Percentiles rank a stretch among this genome's conserved stretches.
phyloP scores from a whole-genome alignment of 2,329 filamentous ascomycete species.

The Diaporthe citrichinensis region DNA sequence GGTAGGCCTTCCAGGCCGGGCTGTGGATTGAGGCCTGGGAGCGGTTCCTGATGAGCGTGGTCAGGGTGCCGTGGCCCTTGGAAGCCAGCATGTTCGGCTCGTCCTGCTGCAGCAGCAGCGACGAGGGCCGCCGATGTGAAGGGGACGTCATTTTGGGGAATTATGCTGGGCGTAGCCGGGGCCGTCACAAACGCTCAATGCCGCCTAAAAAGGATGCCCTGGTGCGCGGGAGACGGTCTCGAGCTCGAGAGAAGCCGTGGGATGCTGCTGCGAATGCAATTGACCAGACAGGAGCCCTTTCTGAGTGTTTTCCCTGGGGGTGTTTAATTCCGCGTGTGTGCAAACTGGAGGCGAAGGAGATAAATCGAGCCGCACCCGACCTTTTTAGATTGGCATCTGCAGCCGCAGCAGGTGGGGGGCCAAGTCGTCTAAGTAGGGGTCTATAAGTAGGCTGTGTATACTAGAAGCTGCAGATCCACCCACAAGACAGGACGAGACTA shows the following conservation, averaged over 20 bases:
- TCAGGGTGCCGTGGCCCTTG: conserved; percentile 51
- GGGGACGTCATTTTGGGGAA: conserved; percentile 55
- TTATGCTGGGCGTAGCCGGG: conserved; percentile 55
- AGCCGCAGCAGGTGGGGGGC: conserved; percentile 20
- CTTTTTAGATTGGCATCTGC: conserved; percentile 31
- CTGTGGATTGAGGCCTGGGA: conserved; percentile 45
- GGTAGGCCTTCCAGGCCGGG: conserved; percentile 32
- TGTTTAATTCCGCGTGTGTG: neutral
- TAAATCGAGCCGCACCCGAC: neutral
- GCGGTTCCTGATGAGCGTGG: conserved; percentile 64
- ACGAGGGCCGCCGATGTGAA: conserved; percentile 43
- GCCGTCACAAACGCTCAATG: neutral
- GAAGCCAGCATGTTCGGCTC: conserved; percentile 70
- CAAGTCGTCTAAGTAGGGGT: conserved; percentile 6
- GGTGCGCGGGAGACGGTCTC: neutral
- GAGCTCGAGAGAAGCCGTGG: neutral
- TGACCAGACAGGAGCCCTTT: neutral
- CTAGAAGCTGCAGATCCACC: conserved; percentile 5
- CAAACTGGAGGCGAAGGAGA: conserved; percentile 4
- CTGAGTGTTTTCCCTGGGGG: too few species aligned
- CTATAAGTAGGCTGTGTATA: conserved; percentile 21
- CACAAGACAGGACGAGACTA: conserved; percentile 25
- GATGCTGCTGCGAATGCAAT: conserved; percentile 13
- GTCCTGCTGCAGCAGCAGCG: conserved; percentile 52
- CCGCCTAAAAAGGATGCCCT: too few species aligned